phyloP scores from a whole-genome alignment of 768 basidiomycete genomes.

The Sistotremastrum niveocremeum region DNA sequence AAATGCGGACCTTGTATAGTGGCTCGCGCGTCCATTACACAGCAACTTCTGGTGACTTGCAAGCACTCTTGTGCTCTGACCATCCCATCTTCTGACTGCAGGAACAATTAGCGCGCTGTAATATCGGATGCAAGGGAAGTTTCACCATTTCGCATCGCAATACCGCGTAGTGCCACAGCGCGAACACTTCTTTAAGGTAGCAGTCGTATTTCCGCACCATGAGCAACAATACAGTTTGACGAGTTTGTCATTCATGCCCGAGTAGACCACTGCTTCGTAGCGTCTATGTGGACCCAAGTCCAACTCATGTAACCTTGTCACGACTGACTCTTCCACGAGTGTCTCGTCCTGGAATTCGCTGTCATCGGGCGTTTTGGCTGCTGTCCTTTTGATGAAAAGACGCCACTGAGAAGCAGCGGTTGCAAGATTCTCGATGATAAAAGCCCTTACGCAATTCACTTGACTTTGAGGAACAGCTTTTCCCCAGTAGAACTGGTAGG shows the following conservation, averaged over 20 bases:
- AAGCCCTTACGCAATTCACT: slow-evolving; percentile 23
- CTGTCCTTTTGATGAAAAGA: slow-evolving; percentile 16
- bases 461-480: slow-evolving; percentile 34
- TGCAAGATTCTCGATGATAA: not conserved
- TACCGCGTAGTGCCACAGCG: slow-evolving; percentile 30
- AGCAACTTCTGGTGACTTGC: slow-evolving; percentile 9
- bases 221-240: slow-evolving; percentile 48
- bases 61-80: slow-evolving; percentile 20
- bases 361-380: too few relatives aligned
- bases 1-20: too few relatives aligned
- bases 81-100: slow-evolving; percentile 26
- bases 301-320: too few relatives aligned
- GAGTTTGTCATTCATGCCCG: too few relatives aligned
- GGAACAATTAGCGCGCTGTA: slow-evolving; percentile 19
- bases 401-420: slow-evolving; percentile 3
- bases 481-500: slow-evolving; percentile 29
- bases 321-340: too few relatives aligned
- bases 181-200: slow-evolving; percentile 37
- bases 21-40: too few relatives aligned
- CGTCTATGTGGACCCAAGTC: not conserved
- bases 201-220: slow-evolving; percentile 52
- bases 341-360: too few relatives aligned
- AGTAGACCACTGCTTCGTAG: not conserved
- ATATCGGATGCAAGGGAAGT: slow-evolving; percentile 19
- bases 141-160: not conserved